These are phyloP conservation scores for Candida quercuum DNA, from an alignment of 805 yeast species.

Conservation along the genomic window DNA sequence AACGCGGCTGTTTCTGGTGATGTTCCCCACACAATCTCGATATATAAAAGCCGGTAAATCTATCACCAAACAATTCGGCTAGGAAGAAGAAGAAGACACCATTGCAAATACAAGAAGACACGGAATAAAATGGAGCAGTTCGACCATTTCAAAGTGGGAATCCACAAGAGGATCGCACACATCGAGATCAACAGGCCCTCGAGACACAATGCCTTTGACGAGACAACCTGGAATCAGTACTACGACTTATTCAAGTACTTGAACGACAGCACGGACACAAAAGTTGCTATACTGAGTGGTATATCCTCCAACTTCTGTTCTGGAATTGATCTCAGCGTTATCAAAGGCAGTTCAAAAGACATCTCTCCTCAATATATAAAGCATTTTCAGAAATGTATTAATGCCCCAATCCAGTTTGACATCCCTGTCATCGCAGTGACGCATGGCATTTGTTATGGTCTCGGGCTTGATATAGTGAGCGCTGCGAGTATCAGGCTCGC, in stretches of 20 bases:
- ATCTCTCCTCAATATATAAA: constrained; percentile 33
- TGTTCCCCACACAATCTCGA: too few relatives aligned
- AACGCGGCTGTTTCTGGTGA: too few relatives aligned
- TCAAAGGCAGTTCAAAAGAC: constrained; percentile 22
- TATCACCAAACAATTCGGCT: too few relatives aligned
- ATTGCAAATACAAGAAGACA: too few relatives aligned
- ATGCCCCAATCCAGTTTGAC: constrained; percentile 37
- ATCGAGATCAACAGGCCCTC: constrained; percentile 60
- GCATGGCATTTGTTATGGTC: constrained; percentile 62
- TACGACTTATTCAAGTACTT: constrained; percentile 40
- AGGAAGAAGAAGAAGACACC: too few relatives aligned
- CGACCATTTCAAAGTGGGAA: constrained; percentile 15
- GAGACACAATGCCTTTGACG: constrained; percentile 52
- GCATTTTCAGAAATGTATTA: constrained; percentile 55
- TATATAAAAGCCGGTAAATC: too few relatives aligned
- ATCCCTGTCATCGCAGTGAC: constrained; percentile 63
- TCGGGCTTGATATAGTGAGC: constrained; percentile 62
- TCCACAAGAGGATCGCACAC: constrained; percentile 37
- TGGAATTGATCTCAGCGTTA: constrained; percentile 53
- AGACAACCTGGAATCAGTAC: constrained; percentile 53
- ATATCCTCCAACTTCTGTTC: constrained; percentile 53
- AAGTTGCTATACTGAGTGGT: constrained; percentile 53
- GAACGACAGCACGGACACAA: constrained; percentile 38
- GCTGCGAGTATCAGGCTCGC: constrained; percentile 55
- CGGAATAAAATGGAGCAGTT: constrained; percentile 5